Conservation (phyloP, 257 asterid genomes). For the Nicotiana knightiana region DNA sequence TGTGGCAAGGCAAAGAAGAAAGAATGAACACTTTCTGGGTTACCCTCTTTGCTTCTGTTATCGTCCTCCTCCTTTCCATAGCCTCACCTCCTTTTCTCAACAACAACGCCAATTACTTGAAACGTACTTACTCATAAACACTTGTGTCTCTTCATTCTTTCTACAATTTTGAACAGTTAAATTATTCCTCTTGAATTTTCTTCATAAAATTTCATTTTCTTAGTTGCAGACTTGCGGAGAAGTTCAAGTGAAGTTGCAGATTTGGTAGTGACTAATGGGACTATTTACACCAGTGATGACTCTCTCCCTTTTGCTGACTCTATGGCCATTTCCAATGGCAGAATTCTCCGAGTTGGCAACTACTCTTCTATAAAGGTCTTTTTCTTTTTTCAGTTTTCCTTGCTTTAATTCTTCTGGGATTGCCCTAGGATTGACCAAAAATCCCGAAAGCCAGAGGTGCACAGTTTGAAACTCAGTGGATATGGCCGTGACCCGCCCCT, state of each 20-base stretch:
- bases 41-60: slow-evolving; percentile 8
- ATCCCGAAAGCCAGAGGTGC: too few relatives aligned
- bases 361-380: slow-evolving; percentile 50
- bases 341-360: slow-evolving; percentile 53
- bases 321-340: slow-evolving; percentile 64
- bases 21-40: slow-evolving; percentile 16
- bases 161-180: background rate
- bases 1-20: background rate
- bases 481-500: too few relatives aligned
- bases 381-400: background rate
- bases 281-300: slow-evolving; percentile 69
- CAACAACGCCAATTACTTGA: background rate
- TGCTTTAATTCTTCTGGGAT: background rate
- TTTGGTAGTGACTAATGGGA: slow-evolving; percentile 62
- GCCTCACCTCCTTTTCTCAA: slow-evolving; percentile 22
- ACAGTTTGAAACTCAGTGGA: too few relatives aligned
- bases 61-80: slow-evolving; percentile 11
- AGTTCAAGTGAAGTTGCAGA: slow-evolving; percentile 37
- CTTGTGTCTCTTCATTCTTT: background rate
- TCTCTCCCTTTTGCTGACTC: slow-evolving; percentile 63
- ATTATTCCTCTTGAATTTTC: background rate
- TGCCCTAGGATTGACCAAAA: background rate
- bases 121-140: background rate
- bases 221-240: slow-evolving; percentile 27
- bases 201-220: background rate